phyloP scores from a whole-genome alignment of 371 early-diverging fungal genomes.

The Circinella minor region DNA sequence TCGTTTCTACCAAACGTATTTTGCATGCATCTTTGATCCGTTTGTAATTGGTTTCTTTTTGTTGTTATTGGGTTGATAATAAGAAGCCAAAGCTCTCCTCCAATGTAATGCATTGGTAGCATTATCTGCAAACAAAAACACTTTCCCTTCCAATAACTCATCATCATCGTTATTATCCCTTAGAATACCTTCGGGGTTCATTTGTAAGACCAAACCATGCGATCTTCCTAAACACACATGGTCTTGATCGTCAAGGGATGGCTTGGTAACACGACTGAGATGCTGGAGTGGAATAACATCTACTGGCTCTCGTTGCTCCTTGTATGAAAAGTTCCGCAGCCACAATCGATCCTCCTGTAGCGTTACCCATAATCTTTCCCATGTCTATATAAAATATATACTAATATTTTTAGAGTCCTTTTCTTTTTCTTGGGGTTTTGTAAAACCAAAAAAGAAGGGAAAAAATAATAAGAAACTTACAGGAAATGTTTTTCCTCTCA shows the following conservation, averaged over 20 bases:
- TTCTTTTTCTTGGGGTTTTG: no score
- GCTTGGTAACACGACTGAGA: constrained; percentile 19
- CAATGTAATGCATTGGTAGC: constrained; percentile 19
- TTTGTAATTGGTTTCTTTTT: background rate
- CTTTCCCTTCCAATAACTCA: constrained; percentile 22
- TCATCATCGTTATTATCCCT: constrained; percentile 4
- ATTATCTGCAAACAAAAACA: constrained; percentile 27
- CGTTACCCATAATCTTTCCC: constrained; percentile 32
- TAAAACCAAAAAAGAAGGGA: no score
- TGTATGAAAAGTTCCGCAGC: constrained; percentile 28
- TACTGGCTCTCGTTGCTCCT: constrained; percentile 3
- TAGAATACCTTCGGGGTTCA: constrained; percentile 4
- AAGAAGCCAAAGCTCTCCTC: constrained; percentile 17
- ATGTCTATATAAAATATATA: constrained; percentile 21
- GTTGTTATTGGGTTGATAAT: background rate
- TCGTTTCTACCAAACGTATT: constrained; percentile 5
- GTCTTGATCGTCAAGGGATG: constrained; percentile 24
- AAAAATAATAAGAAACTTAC: constrained; percentile 23
- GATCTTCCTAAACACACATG: constrained; percentile 20
- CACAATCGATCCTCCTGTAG: constrained; percentile 20
- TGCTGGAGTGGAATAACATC: constrained; percentile 16
- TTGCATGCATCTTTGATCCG: background rate
- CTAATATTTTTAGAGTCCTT: background rate
- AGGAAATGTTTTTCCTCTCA: constrained; percentile 30
- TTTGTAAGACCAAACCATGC: constrained; percentile 24